Evolutionary conservation across 768 basidiomycete genomes (phyloP).

Genomic region (Mrakia blollopis): DNA sequence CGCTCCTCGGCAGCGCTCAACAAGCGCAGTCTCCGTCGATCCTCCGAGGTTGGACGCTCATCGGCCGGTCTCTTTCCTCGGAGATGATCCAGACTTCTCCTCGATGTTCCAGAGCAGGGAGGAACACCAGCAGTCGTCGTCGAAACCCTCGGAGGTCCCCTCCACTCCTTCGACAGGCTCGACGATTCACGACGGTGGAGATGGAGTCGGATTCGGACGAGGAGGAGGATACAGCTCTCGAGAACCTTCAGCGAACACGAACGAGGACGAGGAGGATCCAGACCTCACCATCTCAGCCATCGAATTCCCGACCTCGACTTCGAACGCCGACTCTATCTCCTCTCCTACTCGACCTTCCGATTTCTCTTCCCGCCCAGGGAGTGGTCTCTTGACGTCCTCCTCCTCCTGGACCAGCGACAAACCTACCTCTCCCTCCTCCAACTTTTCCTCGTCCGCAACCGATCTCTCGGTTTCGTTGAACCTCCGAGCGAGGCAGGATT

Average conservation of each 20-base stretch:
- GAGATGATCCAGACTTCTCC: conserved; percentile 31
- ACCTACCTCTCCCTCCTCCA: not conserved
- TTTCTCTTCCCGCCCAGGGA: too few relatives aligned
- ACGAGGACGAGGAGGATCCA: not conserved
- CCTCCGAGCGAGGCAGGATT: conserved; percentile 21
- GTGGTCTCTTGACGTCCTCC: not conserved
- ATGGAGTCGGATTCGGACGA: not conserved
- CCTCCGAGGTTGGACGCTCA: conserved; percentile 29
- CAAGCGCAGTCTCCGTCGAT: conserved; percentile 16
- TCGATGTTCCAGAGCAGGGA: conserved; percentile 21
- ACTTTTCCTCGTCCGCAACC: not conserved
- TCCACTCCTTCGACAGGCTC: not conserved
- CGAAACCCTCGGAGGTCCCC: not conserved
- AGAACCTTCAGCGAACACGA: not conserved
- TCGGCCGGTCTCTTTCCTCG: conserved; percentile 29
- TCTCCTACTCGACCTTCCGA: not conserved
- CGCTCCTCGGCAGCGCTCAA: conserved; percentile 20
- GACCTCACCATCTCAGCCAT: not conserved
- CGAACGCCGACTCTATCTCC: not conserved
- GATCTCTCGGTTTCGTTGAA: not conserved
- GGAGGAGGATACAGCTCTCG: not conserved
- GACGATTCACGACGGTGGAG: not conserved
- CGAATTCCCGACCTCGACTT: not conserved
- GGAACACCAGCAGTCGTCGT: not conserved
- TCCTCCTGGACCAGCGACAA: not conserved